Conservation (phyloP, 768 basidiomycete species). For the Leccinum arenicola region DNA sequence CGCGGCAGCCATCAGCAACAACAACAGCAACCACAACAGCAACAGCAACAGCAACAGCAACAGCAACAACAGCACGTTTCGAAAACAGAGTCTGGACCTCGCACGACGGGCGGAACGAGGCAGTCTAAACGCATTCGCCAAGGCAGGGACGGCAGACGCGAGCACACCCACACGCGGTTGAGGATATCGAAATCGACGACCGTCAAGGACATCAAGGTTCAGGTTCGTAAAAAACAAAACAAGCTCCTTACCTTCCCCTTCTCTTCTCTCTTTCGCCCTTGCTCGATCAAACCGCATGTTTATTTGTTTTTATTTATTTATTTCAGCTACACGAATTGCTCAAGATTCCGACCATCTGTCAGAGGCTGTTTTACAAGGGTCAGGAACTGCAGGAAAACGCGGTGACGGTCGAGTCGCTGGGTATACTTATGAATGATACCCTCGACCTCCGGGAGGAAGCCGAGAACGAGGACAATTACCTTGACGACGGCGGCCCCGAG, state of each 20-base stretch:
- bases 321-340: conserved; percentile 58
- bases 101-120: conserved; percentile 43
- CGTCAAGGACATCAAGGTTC: conserved; percentile 75
- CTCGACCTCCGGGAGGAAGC: conserved; percentile 64
- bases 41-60: not conserved
- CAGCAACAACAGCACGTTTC: conserved; percentile 5
- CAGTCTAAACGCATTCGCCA: conserved; percentile 73
- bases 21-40: not conserved
- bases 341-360: conserved; percentile 72
- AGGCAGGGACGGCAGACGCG: conserved; percentile 44
- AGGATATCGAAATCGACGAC: conserved; percentile 62
- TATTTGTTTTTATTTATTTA: not conserved
- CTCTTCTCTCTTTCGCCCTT: not conserved
- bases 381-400: conserved; percentile 64
- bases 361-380: conserved; percentile 62
- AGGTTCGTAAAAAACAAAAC: conserved; percentile 40
- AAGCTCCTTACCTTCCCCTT: not conserved
- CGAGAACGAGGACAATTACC: conserved; percentile 52
- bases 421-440: conserved; percentile 57
- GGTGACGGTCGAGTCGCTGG: conserved; percentile 49
- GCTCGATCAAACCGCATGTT: not conserved
- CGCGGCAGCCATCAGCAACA: conserved; percentile 19
- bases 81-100: conserved; percentile 36
- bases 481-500: conserved; percentile 37
- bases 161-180: conserved; percentile 49